Base-by-base conservation (phyloP, 192 early-diverging fungal genomes). In the Backusella liffmaniae region DNA sequence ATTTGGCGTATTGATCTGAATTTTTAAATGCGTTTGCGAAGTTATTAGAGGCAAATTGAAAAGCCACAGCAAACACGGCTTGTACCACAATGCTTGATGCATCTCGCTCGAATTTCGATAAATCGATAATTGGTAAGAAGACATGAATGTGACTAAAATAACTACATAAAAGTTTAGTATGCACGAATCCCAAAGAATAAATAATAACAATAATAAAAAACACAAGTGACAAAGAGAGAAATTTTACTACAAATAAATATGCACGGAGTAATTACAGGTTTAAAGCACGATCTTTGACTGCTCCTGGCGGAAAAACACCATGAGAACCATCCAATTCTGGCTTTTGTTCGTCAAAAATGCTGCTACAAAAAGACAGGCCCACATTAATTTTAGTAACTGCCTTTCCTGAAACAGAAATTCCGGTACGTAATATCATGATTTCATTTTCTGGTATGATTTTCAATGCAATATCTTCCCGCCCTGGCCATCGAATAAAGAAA, bases 41-140 rank as follows among this genome's bases (percentile, higher is more conserved):
- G 4, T 77, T 23, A 13, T 49, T 18, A 3, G 37, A 71, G 4
- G 70, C 67, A 59, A 71, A 71, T 42, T 70, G 76, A 41, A 77
- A 71, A 53, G 76, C 18, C 21, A 77, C 30, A 70, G 76, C 76
- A 15, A 77, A 29, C 5, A 77, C 32, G 8, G 69, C 67, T 30
- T 77, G 34, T 36, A 51, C 21, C 4, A 77, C 21, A 65, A 72
- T 72, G 35, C 37, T 34, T 16, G 77, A 10, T 73, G 42, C 70
- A 35, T 66, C 56, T 73, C 72, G 62, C 13, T 76, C 44, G 51
- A 80, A 80, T 7, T 66, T 44, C 8, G 23, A 41, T 29, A 73
- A 73, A 72, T 80, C 73, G 26, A 80, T 68, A 30, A 80, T 70
- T 16, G 79, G 79, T 10, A 80, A 56, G 13, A 69, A 37, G 9